Evolutionary conservation across 106 monocot species (phyloP).

Genomic region (Dendrobium catenatum): DNA sequence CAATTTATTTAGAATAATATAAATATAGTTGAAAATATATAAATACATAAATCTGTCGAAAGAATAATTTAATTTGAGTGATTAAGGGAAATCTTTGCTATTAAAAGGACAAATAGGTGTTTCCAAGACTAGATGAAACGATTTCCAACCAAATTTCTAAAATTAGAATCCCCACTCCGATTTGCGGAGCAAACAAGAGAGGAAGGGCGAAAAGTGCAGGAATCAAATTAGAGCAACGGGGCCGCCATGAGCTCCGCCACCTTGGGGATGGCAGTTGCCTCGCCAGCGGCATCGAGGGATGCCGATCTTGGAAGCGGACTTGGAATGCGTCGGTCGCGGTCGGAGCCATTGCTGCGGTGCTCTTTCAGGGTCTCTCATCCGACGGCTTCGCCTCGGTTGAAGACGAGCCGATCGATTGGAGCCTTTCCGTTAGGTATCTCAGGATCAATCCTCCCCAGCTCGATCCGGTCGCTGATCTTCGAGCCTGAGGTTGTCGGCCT

Average conservation of each 20-base stretch:
- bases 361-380: slow-evolving; percentile 4
- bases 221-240: background rate
- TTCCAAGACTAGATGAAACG: background rate
- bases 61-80: too few relatives aligned
- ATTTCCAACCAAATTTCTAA: background rate
- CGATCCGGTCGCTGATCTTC: background rate
- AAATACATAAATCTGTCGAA: too few relatives aligned
- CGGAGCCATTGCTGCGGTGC: slow-evolving; percentile 58
- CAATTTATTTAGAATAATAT: too few relatives aligned
- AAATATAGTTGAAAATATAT: too few relatives aligned
- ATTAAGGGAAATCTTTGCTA: background rate
- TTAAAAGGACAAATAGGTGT: background rate
- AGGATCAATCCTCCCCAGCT: slow-evolving; percentile 12
- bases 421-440: slow-evolving; percentile 26
- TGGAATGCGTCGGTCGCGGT: slow-evolving; percentile 47
- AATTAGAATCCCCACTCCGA: too few relatives aligned
- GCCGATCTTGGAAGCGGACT: background rate
- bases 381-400: slow-evolving; percentile 16
- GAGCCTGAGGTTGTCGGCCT: background rate
- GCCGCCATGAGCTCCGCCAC: background rate
- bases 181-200: too few relatives aligned
- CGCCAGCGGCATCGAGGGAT: background rate
- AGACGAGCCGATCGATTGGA: slow-evolving; percentile 31
- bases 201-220: too few relatives aligned
- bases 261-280: background rate